Evolutionary conservation across 2,329 filamentous ascomycete genomes (phyloP).

Genomic region (Talaromyces marneffei): DNA sequence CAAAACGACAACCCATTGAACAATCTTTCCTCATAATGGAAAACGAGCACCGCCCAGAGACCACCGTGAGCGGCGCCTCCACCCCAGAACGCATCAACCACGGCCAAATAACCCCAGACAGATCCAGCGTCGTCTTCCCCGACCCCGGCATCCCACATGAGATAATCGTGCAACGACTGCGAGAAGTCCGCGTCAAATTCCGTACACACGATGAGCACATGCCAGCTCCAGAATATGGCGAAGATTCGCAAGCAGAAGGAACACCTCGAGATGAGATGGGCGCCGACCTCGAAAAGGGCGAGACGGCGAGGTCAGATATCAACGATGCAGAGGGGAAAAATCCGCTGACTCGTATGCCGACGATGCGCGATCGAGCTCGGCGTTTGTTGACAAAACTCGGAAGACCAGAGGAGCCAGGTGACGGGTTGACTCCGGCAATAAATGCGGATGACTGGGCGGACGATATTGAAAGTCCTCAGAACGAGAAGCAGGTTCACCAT

Average conservation of each 20-base stretch:
- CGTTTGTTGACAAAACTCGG: conserved; percentile 11
- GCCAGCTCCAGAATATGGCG: conserved; percentile 10
- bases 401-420: conserved; percentile 15
- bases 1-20: not conserved
- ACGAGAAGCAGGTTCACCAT: not conserved
- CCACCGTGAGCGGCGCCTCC: not conserved
- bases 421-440: conserved; percentile 9
- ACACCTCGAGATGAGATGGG: not conserved
- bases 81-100: not conserved
- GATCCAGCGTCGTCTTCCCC: conserved; percentile 14
- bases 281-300: conserved; percentile 13
- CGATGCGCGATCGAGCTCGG: conserved; percentile 13
- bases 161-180: conserved; percentile 12
- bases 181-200: conserved; percentile 12
- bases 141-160: conserved; percentile 11
- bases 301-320: conserved; percentile 8
- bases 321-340: conserved; percentile 11
- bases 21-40: not conserved
- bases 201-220: conserved; percentile 13
- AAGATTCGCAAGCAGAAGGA: not conserved
- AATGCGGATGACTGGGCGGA: conserved; percentile 6
- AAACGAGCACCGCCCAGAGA: not conserved
- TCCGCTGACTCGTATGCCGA: not conserved
- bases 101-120: conserved; percentile 12
- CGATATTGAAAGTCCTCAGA: not conserved